Base-by-base conservation (phyloP, 345 rosid genomes). In the Litchi chinensis region DNA sequence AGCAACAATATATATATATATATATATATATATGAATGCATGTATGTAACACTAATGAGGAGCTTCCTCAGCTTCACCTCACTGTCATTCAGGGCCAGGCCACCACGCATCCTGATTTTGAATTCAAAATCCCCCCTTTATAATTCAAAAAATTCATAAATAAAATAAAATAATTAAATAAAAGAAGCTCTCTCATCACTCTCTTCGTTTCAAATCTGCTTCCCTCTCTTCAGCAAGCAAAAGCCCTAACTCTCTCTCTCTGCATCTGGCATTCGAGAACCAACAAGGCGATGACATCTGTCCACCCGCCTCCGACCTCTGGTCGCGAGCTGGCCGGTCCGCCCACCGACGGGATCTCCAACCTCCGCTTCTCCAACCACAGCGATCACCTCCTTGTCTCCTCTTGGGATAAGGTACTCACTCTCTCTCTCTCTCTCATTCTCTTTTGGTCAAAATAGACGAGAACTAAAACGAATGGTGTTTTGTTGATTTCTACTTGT, bases 341-440 rank as follows among this genome's bases (percentile, higher is more conserved):
- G 10, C 98, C 98, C 0, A 74, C 90, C n/a, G 98, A 95, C 83
- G 99, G 98, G 74, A 90, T 95, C 84, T 92, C 99, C 16, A 95
- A 93, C 86, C 95, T 95, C 26, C 93, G 97, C 9, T 95, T 92
- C 88, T 95, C 99, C 56, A 95, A 95, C 79, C 94, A 89, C 87
- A 93, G 95, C 86, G 98, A 95, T 79, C 91, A 91, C 86, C 87
- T 95, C 40, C 98, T 95, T 76, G 98, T 95, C 64, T 95, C 98
- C 65, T 95, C 99, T 0, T 95, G 99, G 99, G 99, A 95, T 84
- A 95, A 91, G 97, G 98, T 93, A 82, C 75, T 2, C 22, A 43
- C 68, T 12, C 70, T 32, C 8, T 5, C 22, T 5, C 3, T 9
- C 32, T 13, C 22, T 19, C 44, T 73, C 1, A 7, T 16, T 2